Evolutionary conservation across 192 early-diverging fungal species (phyloP).

Genomic region (Chytriomyces hyalinus): DNA sequence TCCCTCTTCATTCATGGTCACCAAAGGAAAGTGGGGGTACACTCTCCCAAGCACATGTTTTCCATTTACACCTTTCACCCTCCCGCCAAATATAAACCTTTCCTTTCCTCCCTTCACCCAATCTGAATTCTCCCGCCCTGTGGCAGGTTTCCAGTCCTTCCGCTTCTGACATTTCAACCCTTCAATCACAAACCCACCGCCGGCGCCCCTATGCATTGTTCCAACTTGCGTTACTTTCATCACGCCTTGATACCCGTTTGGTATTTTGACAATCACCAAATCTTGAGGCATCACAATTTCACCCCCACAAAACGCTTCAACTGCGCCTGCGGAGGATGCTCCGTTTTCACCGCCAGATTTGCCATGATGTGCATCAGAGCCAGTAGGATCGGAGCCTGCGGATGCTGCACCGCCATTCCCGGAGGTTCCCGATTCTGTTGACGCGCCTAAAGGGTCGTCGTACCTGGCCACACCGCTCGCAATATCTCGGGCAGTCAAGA

Average conservation of each 20-base stretch:
- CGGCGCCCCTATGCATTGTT: neutral
- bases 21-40: neutral
- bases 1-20: neutral
- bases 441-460: no score
- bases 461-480: neutral
- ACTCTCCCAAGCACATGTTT: neutral
- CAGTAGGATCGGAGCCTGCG: no score
- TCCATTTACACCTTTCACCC: neutral
- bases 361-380: no score
- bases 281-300: slow-evolving; percentile 1
- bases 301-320: neutral
- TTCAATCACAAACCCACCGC: neutral
- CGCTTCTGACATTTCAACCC: neutral
- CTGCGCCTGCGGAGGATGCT: neutral
- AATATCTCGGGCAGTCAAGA: neutral
- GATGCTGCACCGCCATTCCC: no score
- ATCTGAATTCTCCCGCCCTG: neutral
- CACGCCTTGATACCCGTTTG: neutral
- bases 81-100: neutral
- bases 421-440: no score
- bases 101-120: neutral
- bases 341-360: no score
- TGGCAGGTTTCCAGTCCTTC: neutral
- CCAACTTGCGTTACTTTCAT: neutral
- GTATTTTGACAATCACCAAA: slow-evolving; percentile 1